A percentile compares a stretch with the other conserved stretches of the same genome.
These are phyloP conservation scores for Solanum medicagineum DNA, from an alignment of 257 asterid species.

Conservation along the genomic window DNA sequence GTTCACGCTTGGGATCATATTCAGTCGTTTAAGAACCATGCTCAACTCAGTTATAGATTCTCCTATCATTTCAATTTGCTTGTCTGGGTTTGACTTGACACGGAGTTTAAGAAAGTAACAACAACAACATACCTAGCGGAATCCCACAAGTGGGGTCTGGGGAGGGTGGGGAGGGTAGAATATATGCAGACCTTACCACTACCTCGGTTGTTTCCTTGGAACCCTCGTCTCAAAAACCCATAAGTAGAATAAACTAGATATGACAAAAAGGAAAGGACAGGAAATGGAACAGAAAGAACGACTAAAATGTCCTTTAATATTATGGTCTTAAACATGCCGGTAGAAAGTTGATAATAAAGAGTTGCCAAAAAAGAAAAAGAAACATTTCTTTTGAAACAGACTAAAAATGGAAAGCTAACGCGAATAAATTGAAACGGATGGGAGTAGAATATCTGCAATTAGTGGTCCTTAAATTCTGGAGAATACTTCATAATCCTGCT, in stretches of 20 bases:
- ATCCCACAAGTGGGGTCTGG: too few relatives aligned
- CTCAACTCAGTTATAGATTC: neutral
- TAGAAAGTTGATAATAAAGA: neutral
- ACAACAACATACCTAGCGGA: too few relatives aligned
- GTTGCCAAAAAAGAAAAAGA: too few relatives aligned
- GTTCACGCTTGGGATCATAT: neutral
- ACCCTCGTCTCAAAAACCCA: too few relatives aligned
- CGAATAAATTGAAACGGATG: neutral
- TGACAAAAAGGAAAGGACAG: too few relatives aligned
- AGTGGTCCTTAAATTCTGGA: neutral
- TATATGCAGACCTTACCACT: too few relatives aligned
- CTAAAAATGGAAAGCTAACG: neutral
- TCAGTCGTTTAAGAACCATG: neutral
- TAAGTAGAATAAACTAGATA: too few relatives aligned
- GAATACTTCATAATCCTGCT: neutral
- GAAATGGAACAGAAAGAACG: too few relatives aligned
- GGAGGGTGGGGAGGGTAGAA: too few relatives aligned
- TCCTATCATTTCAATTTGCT: neutral
- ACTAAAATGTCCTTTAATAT: too few relatives aligned
- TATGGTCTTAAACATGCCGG: neutral
- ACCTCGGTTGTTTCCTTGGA: too few relatives aligned
- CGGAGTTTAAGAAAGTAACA: neutral
- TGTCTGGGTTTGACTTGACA: neutral
- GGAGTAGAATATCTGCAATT: neutral
- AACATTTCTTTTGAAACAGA: neutral